Evolutionary conservation across 108 stramenopile species (phyloP), one percentile per base, ranked within the genome.

Genomic region (Cyclotella distinguenda): DNA sequence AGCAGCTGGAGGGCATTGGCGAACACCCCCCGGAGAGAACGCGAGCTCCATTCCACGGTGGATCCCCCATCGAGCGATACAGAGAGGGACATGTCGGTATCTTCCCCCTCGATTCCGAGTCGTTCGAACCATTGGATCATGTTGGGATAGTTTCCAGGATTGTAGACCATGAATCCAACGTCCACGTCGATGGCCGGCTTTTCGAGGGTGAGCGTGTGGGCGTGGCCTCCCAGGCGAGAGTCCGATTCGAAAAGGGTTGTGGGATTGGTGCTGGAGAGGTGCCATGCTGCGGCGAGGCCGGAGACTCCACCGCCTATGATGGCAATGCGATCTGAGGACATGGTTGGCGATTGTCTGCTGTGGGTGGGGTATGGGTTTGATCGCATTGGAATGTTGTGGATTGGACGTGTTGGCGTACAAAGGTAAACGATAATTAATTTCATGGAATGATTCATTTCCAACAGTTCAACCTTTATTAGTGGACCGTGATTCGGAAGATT

Each of bases 161-260:
- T 99, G 78, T 87, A 97, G 19, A 99, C 98, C 96, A 97, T 97
- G 81, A 99, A 99, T 0, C 98, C 97, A 31, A 86, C 84, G 64
- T 96, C 98, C 34, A 94, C 89, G 73, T 96, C 94, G 6, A 22
- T 32, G 13, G 74, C 64, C 1, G 46, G 13, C 2, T 48, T 57
- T 16, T 49, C 48, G 13, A 86, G 43, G 4, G 74, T 73, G 0
- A 86, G 42, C 19, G 95, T 96, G 60, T 90, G 82, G 13, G 96
- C 96, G 62, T 97, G 96, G 9, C 97, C 97, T 21, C 96, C 97
- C 18, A 95, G 54, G 22, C 83, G 64, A 42, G 55, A 74, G 13
- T 71, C 82, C 1, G 86, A 62, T 76, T 96, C 96, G 36, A 88
- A 96, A n/a, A 86, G 58, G 6, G 51, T 23, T 13, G 34, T 30